Evolutionary conservation across 352 stramenopile species (phyloP), one percentile per base, ranked within the genome.

Genomic region (Lagenidium giganteum): DNA sequence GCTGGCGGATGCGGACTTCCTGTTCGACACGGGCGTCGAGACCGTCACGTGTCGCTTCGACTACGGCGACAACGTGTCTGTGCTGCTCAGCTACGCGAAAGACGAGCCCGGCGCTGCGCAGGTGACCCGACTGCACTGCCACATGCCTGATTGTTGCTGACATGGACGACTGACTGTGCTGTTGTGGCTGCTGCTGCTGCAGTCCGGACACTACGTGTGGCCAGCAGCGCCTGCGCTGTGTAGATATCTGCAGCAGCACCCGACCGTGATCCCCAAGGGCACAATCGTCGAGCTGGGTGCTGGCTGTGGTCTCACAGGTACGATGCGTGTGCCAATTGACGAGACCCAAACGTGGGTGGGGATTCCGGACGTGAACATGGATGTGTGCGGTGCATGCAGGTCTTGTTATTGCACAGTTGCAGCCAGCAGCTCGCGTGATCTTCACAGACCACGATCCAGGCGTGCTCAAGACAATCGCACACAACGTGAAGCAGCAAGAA

Each of bases 381-480:
- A 32, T 28, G 25, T 38, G 26, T n/a, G 36, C 9, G 33, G 33
- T 43, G 0, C 14, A n/a, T 46, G 45, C 21, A 48, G 54, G 77
- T 20, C 58, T 89, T 7, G 69, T 61, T 16, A 65, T 85, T 34
- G 73, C 77, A 2, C 77, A 89, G 58, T 50, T 89, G 14, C 55
- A 63, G 38, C 64, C 77, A 0, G 54, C 71, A 8, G 72, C 71
- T 21, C 76, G 58, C 5, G 69, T 90, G 38, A 76, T 87, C 40
- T 87, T 90, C 47, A 90, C 77, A 13, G 77, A 90, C 58, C 77
- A 90, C 40, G 74, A 90, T 43, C 77, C 77, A 2, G 77, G 77
- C n/a, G 77, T 90, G 23, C 69, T 90, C 40, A 86, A 87, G 61
- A 80, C 77, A 30, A 83, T 90, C 29, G 69, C 83, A 42, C 67